Conservation (phyloP, 768 basidiomycete species). For the Mycena metata region DNA sequence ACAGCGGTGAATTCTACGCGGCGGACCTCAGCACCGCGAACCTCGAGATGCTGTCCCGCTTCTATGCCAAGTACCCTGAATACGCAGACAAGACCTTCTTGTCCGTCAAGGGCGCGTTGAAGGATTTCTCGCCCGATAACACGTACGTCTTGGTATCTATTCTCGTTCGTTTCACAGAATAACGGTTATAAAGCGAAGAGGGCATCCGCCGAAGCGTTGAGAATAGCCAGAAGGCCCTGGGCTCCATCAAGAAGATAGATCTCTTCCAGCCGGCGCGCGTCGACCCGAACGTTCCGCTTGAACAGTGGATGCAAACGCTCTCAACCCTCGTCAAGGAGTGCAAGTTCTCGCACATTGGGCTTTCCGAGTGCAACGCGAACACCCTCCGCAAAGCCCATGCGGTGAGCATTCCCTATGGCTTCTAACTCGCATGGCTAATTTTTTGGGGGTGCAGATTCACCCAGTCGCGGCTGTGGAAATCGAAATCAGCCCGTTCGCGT, state of each 20-base stretch:
- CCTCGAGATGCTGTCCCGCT: slow-evolving; percentile 30
- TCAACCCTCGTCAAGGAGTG: slow-evolving; percentile 64
- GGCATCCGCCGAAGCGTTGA: slow-evolving; percentile 53
- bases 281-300: slow-evolving; percentile 58
- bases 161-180: too few relatives aligned
- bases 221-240: slow-evolving; percentile 58
- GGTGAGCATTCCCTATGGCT: too few relatives aligned
- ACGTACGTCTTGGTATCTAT: slow-evolving; percentile 8
- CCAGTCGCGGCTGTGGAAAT: slow-evolving; percentile 75
- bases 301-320: slow-evolving; percentile 60
- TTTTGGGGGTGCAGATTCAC: slow-evolving; percentile 63
- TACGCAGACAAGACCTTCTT: slow-evolving; percentile 33
- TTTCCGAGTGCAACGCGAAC: slow-evolving; percentile 66
- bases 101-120: slow-evolving; percentile 25
- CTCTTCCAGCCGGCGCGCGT: slow-evolving; percentile 68
- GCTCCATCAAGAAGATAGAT: slow-evolving; percentile 68
- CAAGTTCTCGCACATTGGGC: slow-evolving; percentile 69
- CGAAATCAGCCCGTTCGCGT: slow-evolving; percentile 74
- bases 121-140: slow-evolving; percentile 1
- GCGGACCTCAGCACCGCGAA: slow-evolving; percentile 56
- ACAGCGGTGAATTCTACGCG: slow-evolving; percentile 75
- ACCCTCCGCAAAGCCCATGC: slow-evolving; percentile 58
- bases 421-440: too few relatives aligned
- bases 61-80: slow-evolving; percentile 26
- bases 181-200: neutral